phyloP scores from a whole-genome alignment of 441 rosid genomes.

The Sinapis alba region DNA sequence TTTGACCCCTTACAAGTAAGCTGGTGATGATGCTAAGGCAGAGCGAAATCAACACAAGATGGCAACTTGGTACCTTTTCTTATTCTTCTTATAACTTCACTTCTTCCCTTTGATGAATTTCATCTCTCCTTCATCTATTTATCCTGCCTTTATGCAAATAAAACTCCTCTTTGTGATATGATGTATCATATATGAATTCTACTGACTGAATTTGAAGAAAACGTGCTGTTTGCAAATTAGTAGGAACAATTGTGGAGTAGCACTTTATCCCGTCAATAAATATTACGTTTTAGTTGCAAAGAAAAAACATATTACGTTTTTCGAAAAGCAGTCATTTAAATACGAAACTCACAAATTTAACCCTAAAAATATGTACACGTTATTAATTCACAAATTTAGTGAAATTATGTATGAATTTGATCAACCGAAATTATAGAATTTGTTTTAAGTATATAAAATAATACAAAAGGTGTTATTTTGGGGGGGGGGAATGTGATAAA shows the following conservation, averaged over 20 bases:
- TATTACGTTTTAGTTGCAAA: too few species aligned
- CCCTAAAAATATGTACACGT: neutral
- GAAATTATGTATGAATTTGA: neutral
- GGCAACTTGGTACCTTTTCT: slow-evolving; percentile 69
- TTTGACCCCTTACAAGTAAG: slow-evolving; percentile 87
- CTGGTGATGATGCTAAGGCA: slow-evolving; percentile 66
- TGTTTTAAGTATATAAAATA: too few species aligned
- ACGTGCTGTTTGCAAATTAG: too few species aligned
- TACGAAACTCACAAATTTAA: neutral
- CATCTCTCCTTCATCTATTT: neutral
- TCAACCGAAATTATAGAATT: neutral
- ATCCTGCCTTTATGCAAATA: too few species aligned
- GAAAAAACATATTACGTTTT: too few species aligned
- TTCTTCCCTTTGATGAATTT: slow-evolving; percentile 32
- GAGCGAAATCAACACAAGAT: slow-evolving; percentile 76
- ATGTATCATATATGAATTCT: neutral
- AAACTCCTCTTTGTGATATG: neutral
- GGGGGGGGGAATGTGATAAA: neutral
- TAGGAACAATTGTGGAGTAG: too few species aligned
- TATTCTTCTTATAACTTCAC: slow-evolving; percentile 81
- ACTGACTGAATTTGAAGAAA: too few species aligned
- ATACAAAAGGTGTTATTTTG: neutral
- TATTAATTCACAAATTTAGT: neutral
- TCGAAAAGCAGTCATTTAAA: too few species aligned
- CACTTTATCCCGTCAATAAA: too few species aligned